Conservation (phyloP, 2,329 filamentous ascomycete species). For the Fusarium devonianum region DNA sequence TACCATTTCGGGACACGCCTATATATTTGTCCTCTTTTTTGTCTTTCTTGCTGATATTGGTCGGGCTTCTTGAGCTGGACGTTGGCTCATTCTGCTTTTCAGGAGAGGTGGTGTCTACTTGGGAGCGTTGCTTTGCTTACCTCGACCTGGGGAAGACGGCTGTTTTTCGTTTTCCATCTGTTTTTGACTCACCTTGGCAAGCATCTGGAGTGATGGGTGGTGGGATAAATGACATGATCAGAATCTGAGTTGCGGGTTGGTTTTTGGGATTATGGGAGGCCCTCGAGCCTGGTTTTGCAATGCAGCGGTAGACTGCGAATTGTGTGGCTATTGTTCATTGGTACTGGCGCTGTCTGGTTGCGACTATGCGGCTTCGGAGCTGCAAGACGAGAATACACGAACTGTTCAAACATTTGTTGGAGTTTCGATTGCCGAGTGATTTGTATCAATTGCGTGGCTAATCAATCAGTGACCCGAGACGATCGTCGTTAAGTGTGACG, state of each 20-base stretch:
- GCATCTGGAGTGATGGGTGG: constrained; percentile 44
- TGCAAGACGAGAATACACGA: constrained; percentile 51
- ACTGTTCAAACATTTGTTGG: constrained; percentile 37
- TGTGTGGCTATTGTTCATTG: constrained; percentile 45
- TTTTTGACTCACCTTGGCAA: constrained; percentile 40
- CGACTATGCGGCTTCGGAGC: constrained; percentile 43
- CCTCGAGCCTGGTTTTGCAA: constrained; percentile 49
- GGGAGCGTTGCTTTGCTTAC: constrained; percentile 42
- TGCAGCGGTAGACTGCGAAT: constrained; percentile 42
- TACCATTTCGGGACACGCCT: constrained; percentile 40
- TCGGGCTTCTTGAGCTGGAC: constrained; percentile 17
- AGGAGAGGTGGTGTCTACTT: constrained; percentile 34
- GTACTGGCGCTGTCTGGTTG: constrained; percentile 46
- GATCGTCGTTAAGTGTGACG: no score
- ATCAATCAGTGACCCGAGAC: no score
- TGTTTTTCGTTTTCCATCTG: constrained; percentile 26
- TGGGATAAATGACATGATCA: constrained; percentile 46
- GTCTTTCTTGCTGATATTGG: constrained; percentile 31
- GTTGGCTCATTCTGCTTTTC: constrained; percentile 30
- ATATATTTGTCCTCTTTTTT: constrained; percentile 44
- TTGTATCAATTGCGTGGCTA: no score
- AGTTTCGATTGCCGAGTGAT: neutral
- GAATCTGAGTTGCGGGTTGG: constrained; percentile 43
- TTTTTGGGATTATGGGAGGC: constrained; percentile 44
- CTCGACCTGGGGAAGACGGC: constrained; percentile 38